A percentile compares a stretch with the other conserved stretches of the same genome.
Conservation (phyloP, 495 filamentous ascomycete species). For the Lasiosphaeria miniovina region DNA sequence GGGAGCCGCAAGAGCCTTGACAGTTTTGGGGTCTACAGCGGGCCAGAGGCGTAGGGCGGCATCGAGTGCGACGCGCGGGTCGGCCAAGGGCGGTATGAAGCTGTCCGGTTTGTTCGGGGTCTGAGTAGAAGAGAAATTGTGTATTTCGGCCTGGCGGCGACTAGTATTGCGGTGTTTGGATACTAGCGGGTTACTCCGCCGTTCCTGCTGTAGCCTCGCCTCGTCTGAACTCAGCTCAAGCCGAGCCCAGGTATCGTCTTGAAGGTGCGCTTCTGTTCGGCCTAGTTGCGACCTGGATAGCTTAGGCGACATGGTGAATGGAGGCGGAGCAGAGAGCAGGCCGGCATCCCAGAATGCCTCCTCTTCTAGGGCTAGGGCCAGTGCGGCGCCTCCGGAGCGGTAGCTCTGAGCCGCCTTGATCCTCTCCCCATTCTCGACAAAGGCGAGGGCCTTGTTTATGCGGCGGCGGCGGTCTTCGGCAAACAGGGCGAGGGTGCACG, state of each 20-base stretch:
- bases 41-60: not conserved
- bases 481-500: constrained; percentile 51
- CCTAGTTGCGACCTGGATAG: not conserved
- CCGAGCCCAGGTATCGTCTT: not conserved
- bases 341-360: constrained; percentile 20
- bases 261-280: not conserved
- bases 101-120: not conserved
- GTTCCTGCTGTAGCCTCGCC: not conserved
- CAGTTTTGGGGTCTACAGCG: not conserved
- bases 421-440: constrained; percentile 46
- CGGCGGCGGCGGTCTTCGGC: constrained; percentile 53
- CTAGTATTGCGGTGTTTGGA: not conserved
- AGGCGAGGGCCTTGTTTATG: constrained; percentile 43
- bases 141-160: not conserved
- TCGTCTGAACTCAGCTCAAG: not conserved
- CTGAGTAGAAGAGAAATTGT: not conserved
- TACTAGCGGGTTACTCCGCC: not conserved
- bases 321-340: not conserved
- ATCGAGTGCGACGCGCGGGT: not conserved
- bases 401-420: constrained; percentile 43
- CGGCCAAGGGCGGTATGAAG: not conserved
- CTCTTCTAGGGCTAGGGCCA: constrained; percentile 53
- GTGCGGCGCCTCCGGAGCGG: constrained; percentile 27
- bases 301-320: not conserved
- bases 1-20: constrained; percentile 12